Base-by-base conservation (phyloP, 1,139 yeast species). In the Yamadazyma blattariae region DNA sequence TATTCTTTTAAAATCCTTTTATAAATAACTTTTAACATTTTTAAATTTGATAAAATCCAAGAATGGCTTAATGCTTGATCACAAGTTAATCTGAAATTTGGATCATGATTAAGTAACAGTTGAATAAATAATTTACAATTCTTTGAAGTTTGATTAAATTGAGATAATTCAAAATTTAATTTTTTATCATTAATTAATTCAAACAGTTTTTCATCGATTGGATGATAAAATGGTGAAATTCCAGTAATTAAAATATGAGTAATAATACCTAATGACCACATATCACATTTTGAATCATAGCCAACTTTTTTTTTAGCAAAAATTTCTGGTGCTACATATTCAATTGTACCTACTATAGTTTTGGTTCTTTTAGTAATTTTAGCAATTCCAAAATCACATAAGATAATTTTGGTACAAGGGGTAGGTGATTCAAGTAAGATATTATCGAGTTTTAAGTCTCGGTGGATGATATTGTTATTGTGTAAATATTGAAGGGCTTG, bases 311-410 rank as follows among this genome's bases (percentile, higher is more conserved):
- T 5, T 23, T 48, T 53, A 13, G 30, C 19, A 26, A 52, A 51
- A 3, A 57, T 47, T 38, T 81, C 87, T 0, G 87, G 87, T 0
- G 87, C 87, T 39, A 79, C 71, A 47, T 79, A 80, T 47, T 79
- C 87, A 0, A 81, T 77, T 0, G 87, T 80, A 1, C 88, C 88
- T 1, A 78, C 82, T 2, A 77, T 63, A 0, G 86, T 75, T 33
- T 61, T 66, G 66, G 79, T 70, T 40, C 82, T 56, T 27, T 44
- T 44, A 25, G 35, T 34, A 14, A 54, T 53, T 47, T 73, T 74
- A 0, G 88, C 85, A 36, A 77, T 73, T 0, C 88, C 88, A 58
- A 82, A 82, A 57, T 82, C 89, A 10, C 84, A 82, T 13, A 82
- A 49, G 2, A 75, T 69, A 11, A 80, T 55, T 40, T 68, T 64